Base-by-base conservation (phyloP, 2,329 filamentous ascomycete genomes). In the Helminthosporium solani region DNA sequence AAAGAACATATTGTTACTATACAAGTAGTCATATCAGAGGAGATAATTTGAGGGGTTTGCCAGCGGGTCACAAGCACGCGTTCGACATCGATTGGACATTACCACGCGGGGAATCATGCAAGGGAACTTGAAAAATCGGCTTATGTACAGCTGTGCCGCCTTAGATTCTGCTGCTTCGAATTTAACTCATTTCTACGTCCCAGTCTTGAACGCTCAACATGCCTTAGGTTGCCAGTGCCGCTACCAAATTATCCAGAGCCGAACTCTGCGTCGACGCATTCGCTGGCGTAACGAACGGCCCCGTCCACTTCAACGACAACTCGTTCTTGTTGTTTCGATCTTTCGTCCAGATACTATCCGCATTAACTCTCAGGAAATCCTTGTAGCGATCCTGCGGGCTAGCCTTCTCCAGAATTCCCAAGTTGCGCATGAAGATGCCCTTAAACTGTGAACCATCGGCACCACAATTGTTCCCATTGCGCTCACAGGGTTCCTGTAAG, bases 211-310 rank as follows among this genome's bases (percentile, higher is more conserved):
- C n/a, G n/a, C 14, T 31, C 28, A 6, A 9, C 9, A 9, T 25
- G 5, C 28, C 28, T 31, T 12, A 31, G 14, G 14, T 16, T 21
- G 36, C 42, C 20, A 40, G 27, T 6, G 83, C 84, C 16, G 81
- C 85, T 47, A 88, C 80, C 21, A 89, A 68, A 28, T 77, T 79
- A 68, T 88, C 86, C 66, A 88, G 68, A 0, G 83, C 86, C 12
- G 80, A 81, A 59, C 79, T 81, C 31, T 88, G 86, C 18, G 82
- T 81, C 34, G 78, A 75, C 1, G 83, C 81, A 53, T 75, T 74
- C 1, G 75, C 78, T n/a, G 76, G 73, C 1, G 63, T 46, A 8
- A 58, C 58, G 31, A 78, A 79, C 0, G 84, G 83, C 0, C 84
- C 85, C 1, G 77, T 73, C 85, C 85, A 89, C 12, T 79, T 72